Evolutionary conservation across 2,329 filamentous ascomycete species (phyloP).

Genomic region (Colletotrichum abscissum): DNA sequence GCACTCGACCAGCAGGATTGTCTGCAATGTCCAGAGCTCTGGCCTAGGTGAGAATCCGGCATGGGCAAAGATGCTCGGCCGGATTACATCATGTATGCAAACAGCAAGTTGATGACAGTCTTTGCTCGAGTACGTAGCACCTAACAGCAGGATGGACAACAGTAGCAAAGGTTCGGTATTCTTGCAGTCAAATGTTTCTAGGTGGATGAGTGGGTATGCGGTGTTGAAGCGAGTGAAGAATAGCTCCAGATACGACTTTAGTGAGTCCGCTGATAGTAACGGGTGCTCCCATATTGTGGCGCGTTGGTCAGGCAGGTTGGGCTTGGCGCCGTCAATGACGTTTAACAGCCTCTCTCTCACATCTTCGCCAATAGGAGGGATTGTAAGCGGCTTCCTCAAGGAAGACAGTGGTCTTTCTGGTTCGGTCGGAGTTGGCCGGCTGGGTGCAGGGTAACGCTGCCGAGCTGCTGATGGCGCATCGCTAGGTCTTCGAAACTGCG

Average conservation of each 20-base stretch:
- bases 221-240: constrained; percentile 72
- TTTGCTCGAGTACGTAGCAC: constrained; percentile 70
- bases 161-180: constrained; percentile 63
- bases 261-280: constrained; percentile 58
- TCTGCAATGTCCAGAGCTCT: constrained; percentile 70
- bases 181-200: constrained; percentile 65
- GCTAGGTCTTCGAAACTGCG: neutral
- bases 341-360: constrained; percentile 56
- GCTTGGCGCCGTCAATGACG: constrained; percentile 61
- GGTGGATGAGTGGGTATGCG: constrained; percentile 69
- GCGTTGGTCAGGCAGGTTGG: constrained; percentile 58
- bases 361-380: constrained; percentile 51
- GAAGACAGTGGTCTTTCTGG: constrained; percentile 40
- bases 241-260: constrained; percentile 68
- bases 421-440: neutral
- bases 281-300: constrained; percentile 60
- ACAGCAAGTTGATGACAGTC: constrained; percentile 70
- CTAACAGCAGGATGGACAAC: constrained; percentile 66
- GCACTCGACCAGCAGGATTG: constrained; percentile 71
- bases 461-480: neutral
- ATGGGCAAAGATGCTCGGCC: constrained; percentile 69
- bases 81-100: constrained; percentile 70
- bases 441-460: neutral
- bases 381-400: constrained; percentile 30
- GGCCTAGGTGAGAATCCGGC: constrained; percentile 68